Conservation (phyloP, 1,284 basidiomycete species). For the Porogramme epimiltina region DNA sequence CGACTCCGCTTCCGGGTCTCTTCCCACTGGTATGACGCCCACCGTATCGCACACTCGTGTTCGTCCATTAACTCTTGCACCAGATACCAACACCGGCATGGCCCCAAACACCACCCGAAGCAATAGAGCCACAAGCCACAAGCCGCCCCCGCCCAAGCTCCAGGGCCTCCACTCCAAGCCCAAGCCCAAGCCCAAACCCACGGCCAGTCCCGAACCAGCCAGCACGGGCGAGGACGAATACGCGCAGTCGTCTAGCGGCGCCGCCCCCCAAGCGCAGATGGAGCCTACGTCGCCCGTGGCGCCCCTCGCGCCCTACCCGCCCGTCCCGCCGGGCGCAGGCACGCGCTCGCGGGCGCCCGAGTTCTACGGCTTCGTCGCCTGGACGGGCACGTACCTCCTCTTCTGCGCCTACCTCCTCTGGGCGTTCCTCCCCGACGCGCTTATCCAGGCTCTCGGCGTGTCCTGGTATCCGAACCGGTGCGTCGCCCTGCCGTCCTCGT, state of each 20-base stretch:
- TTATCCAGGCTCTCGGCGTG: slow-evolving; percentile 66
- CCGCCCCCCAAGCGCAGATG: too few relatives aligned
- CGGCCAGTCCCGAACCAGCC: too few relatives aligned
- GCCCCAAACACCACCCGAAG: neutral
- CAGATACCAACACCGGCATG: neutral
- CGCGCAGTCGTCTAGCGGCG: too few relatives aligned
- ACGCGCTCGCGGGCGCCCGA: slow-evolving; percentile 69
- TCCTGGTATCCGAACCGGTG: slow-evolving; percentile 89
- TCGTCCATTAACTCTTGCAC: too few relatives aligned
- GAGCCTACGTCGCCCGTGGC: slow-evolving; percentile 50
- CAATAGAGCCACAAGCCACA: too few relatives aligned
- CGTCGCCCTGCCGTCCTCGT: slow-evolving; percentile 25
- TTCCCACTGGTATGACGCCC: neutral
- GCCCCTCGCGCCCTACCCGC: slow-evolving; percentile 56
- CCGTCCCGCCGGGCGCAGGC: slow-evolving; percentile 39
- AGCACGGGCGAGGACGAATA: too few relatives aligned
- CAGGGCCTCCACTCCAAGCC: too few relatives aligned
- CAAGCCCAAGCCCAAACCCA: too few relatives aligned
- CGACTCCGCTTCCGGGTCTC: neutral
- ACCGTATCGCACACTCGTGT: too few relatives aligned
- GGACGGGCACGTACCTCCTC: slow-evolving; percentile 74
- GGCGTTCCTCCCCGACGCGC: slow-evolving; percentile 52
- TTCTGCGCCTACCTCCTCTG: slow-evolving; percentile 75
- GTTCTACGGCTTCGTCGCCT: slow-evolving; percentile 87
- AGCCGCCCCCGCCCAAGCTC: too few relatives aligned